Conservation (phyloP, 164 flowering plant species). For the Tetrastigma voinierianum region DNA sequence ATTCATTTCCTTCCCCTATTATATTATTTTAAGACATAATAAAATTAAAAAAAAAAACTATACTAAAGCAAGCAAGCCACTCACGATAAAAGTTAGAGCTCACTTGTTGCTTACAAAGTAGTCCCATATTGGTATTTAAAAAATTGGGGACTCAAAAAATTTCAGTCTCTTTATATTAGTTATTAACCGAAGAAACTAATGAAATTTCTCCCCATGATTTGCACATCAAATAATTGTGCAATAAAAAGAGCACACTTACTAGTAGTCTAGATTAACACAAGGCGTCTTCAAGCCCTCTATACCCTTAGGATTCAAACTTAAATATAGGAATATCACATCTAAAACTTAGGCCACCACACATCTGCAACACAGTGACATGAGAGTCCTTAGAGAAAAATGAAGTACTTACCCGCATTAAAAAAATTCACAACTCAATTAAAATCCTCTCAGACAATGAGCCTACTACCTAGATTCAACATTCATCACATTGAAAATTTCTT, state of each 20-base stretch:
- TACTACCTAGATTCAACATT: too few species aligned
- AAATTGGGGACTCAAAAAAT: too few species aligned
- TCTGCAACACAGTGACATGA: conserved; percentile 46
- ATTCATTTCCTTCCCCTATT: neutral
- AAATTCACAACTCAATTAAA: too few species aligned
- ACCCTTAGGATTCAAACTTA: conserved; percentile 82
- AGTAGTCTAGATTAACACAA: conserved; percentile 79
- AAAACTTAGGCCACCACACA: conserved; percentile 90
- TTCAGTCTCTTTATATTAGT: too few species aligned
- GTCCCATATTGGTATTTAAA: too few species aligned
- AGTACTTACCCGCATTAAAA: too few species aligned
- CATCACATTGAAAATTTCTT: too few species aligned
- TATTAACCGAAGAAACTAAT: too few species aligned
- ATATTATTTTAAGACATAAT: neutral
- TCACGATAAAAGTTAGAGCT: too few species aligned
- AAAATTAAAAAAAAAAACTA: neutral
- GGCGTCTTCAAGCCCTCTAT: conserved; percentile 50
- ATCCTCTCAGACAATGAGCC: too few species aligned
- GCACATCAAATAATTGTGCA: neutral
- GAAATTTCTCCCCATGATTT: neutral
- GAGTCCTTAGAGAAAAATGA: neutral
- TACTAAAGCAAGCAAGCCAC: conserved; percentile 21
- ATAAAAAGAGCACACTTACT: conserved; percentile 51
- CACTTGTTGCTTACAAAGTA: too few species aligned
- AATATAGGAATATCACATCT: conserved; percentile 64